Evolutionary conservation across 768 basidiomycete genomes (phyloP).

Genomic region (Boletus barrowsii): DNA sequence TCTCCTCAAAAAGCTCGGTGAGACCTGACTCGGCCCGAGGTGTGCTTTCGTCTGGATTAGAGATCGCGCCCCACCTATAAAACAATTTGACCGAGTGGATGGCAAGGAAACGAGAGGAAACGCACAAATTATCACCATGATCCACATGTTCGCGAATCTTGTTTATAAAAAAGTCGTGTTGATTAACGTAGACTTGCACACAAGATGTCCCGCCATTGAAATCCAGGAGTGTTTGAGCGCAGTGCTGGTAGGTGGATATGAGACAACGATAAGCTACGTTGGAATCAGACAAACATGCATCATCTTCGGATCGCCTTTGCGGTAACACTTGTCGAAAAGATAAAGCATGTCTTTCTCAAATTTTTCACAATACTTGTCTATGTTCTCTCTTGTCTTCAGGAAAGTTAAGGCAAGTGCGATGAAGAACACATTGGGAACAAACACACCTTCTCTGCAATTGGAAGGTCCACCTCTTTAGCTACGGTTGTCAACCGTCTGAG

Average conservation of each 20-base stretch:
- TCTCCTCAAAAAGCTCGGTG: slow-evolving; percentile 78
- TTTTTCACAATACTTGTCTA: slow-evolving; percentile 97
- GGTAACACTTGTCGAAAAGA: slow-evolving; percentile 92
- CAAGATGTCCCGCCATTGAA: slow-evolving; percentile 98
- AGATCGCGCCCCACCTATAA: slow-evolving; percentile 74
- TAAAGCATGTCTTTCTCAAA: slow-evolving; percentile 99
- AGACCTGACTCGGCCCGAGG: slow-evolving; percentile 82
- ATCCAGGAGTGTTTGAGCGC: slow-evolving; percentile 92
- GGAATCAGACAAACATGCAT: slow-evolving; percentile 74
- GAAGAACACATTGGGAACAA: slow-evolving; percentile 2
- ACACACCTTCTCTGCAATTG: slow-evolving; percentile 73
- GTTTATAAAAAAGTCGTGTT: slow-evolving; percentile 99
- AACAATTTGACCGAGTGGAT: not conserved
- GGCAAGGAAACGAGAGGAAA: slow-evolving; percentile 17
- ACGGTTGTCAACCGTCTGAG: slow-evolving; percentile 81
- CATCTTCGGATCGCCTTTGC: slow-evolving; percentile 97
- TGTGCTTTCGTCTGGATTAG: slow-evolving; percentile 73
- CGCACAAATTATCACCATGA: slow-evolving; percentile 57
- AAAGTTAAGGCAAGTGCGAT: not conserved
- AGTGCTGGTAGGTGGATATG: slow-evolving; percentile 62
- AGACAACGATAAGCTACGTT: slow-evolving; percentile 7
- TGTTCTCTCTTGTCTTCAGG: slow-evolving; percentile 76
- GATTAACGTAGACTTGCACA: slow-evolving; percentile 98
- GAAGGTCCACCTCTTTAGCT: slow-evolving; percentile 90
- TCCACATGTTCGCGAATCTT: slow-evolving; percentile 66